These are phyloP conservation scores for Linanthus parryae DNA, from an alignment of 148 eudicot genomes.

Conservation along the genomic window DNA sequence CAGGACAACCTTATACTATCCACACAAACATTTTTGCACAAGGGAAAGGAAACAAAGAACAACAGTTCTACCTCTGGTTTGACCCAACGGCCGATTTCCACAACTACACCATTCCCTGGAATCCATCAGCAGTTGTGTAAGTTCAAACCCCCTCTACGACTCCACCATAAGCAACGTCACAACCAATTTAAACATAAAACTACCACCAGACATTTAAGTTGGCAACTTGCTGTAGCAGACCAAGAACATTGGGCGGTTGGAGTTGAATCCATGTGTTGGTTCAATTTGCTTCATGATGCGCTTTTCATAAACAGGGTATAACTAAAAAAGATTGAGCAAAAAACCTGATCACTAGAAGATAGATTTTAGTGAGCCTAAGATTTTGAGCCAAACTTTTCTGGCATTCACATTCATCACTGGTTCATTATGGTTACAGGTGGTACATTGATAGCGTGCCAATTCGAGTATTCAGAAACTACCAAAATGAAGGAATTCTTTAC, in stretches of 20 bases:
- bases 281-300: no score
- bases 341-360: no score
- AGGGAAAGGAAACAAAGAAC: slow-evolving; percentile 10
- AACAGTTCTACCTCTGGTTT: slow-evolving; percentile 13
- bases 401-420: not conserved
- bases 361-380: no score
- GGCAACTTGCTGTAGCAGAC: no score
- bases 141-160: no score
- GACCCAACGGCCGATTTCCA: slow-evolving; percentile 11
- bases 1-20: slow-evolving; percentile 6
- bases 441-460: slow-evolving; percentile 14
- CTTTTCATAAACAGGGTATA: no score
- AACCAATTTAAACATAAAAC: no score
- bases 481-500: slow-evolving; percentile 12
- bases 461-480: slow-evolving; percentile 14
- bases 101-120: slow-evolving; percentile 15
- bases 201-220: no score
- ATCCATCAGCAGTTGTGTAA: slow-evolving; percentile 11
- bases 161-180: no score
- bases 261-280: no score
- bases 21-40: slow-evolving; percentile 12
- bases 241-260: no score
- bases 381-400: not conserved
- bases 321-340: no score
- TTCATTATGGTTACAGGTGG: slow-evolving; percentile 40